Base-by-base conservation (phyloP, 2,329 filamentous ascomycete genomes). In the Neonectria sp. region DNA sequence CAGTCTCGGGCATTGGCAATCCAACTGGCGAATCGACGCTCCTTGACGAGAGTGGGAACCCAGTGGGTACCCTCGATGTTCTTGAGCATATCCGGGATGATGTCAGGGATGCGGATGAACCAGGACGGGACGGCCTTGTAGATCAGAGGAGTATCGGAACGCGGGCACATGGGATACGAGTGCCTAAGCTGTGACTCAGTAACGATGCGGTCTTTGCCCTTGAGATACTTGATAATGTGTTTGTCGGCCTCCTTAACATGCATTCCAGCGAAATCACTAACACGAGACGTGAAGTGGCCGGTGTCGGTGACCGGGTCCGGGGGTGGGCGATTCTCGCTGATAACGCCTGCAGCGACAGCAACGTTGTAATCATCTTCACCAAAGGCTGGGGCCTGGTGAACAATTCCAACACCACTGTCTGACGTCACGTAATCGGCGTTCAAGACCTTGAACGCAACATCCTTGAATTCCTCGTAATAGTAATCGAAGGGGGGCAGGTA, bases 361-460 rank as follows among this genome's bases (percentile, higher is more conserved):
- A 96, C 90, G 72, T 91, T 92, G 85, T 97, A 98, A 91, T 98
- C 95, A 71, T 98, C 95, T 82, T 98, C 94, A 88, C 95, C 95
- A 78, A 95, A 98, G 1, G 95, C 94, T 3, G 95, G 95, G 5
- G 95, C 89, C 81, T 98, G 95, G 81, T 98, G 95, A 51, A 98
- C 95, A 69, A 98, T 92, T 77, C 95, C 95, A 37, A 94, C 94
- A 90, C 95, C 95, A 76, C 94, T 95, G 67, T 96, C 95, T 33
- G 92, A 90, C 29, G 93, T 96, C 65, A 98, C 95, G 77, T 98
- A 98, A 7, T 87, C 90, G 43, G 93, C 95, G 73, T 93, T 95
- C 70, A 97, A 79, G 5, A 98, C 92, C 74, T 87, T 89, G 86
- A 97, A 98, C 4, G 90, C 94, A 67, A 90, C 81, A 63, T 97